These are phyloP conservation scores for Russula brevipes DNA, from an alignment of 768 basidiomycete species.

Conservation along the genomic window DNA sequence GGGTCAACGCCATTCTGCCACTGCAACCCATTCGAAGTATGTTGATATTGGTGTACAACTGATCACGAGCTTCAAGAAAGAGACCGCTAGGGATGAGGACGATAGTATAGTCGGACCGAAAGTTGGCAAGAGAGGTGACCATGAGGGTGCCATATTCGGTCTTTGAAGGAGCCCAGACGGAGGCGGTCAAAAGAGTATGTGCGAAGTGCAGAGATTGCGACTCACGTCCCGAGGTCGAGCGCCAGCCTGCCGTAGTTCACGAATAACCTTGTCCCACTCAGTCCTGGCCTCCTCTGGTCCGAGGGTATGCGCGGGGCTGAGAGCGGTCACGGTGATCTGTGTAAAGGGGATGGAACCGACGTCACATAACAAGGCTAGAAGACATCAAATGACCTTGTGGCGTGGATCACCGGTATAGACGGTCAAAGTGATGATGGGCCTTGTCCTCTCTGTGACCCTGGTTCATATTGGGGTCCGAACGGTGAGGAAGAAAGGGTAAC, in stretches of 20 bases:
- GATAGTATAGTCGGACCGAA: slow-evolving; percentile 83
- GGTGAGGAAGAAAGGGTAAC: neutral
- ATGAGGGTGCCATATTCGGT: slow-evolving; percentile 66
- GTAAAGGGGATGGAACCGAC: neutral
- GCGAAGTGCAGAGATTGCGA: slow-evolving; percentile 11
- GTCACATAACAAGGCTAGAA: neutral
- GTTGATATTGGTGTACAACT: slow-evolving; percentile 77
- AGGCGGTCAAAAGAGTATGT: neutral
- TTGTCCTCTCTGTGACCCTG: slow-evolving; percentile 65
- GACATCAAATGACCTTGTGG: slow-evolving; percentile 46
- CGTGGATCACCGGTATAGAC: slow-evolving; percentile 73
- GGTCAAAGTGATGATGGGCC: slow-evolving; percentile 54
- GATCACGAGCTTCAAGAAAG: slow-evolving; percentile 56
- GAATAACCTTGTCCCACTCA: slow-evolving; percentile 59
- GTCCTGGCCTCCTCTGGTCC: slow-evolving; percentile 41
- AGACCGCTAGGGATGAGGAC: slow-evolving; percentile 71
- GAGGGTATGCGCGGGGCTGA: slow-evolving; percentile 43
- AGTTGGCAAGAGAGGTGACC: slow-evolving; percentile 81
- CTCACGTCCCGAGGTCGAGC: slow-evolving; percentile 67
- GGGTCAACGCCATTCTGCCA: slow-evolving; percentile 69
- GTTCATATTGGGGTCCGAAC: neutral
- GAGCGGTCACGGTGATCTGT: slow-evolving; percentile 57
- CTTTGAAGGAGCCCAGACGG: slow-evolving; percentile 30
- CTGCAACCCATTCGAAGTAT: slow-evolving; percentile 80
- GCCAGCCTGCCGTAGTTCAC: slow-evolving; percentile 59